Conservation (phyloP, 495 filamentous ascomycete species). For the Lophiotrema nucula region DNA sequence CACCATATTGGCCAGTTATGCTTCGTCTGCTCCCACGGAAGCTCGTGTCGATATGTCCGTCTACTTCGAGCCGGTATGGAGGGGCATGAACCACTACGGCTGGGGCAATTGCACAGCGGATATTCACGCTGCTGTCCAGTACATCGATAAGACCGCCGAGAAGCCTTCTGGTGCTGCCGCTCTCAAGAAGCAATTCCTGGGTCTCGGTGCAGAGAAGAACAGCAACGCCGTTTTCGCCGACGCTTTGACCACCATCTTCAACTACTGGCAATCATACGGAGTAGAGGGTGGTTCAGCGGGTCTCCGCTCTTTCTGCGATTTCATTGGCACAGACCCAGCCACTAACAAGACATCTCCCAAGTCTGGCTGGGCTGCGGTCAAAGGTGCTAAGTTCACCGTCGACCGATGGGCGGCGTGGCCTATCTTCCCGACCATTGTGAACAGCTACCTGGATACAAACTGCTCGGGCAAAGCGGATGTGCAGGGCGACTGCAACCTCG, state of each 20-base stretch:
- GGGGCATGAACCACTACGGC: conserved; percentile 52
- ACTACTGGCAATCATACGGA: conserved; percentile 52
- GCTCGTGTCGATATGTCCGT: conserved; percentile 56
- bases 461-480: conserved; percentile 33
- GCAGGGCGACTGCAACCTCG: conserved; percentile 44
- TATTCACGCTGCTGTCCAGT: conserved; percentile 51
- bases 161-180: conserved; percentile 38
- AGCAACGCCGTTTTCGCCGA: conserved; percentile 52
- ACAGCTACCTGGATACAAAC: conserved; percentile 44
- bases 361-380: conserved; percentile 44
- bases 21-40: conserved; percentile 58
- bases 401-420: conserved; percentile 52
- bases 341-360: conserved; percentile 33
- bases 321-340: conserved; percentile 43
- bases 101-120: conserved; percentile 55
- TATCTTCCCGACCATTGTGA: conserved; percentile 44
- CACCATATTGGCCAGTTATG: conserved; percentile 55
- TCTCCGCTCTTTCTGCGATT: conserved; percentile 50
- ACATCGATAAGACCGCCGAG: conserved; percentile 50
- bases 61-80: conserved; percentile 57
- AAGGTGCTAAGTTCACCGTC: conserved; percentile 46
- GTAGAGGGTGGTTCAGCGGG: conserved; percentile 43
- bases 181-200: conserved; percentile 54
- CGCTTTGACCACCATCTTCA: conserved; percentile 45
- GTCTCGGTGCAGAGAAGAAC: conserved; percentile 49